These are phyloP conservation scores for Paracoccidioides lutzii DNA, from an alignment of 2,329 filamentous ascomycete genomes.

Conservation along the genomic window DNA sequence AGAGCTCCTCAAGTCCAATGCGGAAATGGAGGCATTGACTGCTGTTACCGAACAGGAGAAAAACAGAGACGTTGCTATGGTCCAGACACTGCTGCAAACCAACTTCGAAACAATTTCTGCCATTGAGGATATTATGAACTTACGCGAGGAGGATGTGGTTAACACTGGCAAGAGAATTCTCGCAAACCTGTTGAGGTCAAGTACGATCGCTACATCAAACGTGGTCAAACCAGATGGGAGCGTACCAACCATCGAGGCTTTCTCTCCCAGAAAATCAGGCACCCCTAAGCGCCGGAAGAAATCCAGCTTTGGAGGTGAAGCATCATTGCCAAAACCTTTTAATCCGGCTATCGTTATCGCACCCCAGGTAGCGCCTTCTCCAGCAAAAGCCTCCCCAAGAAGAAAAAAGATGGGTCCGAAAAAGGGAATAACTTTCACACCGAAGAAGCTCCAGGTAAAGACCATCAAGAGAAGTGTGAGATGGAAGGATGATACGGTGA, in stretches of 20 bases:
- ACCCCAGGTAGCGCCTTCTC: constrained; percentile 39
- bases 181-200: constrained; percentile 62
- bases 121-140: constrained; percentile 64
- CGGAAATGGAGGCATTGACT: constrained; percentile 63
- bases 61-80: constrained; percentile 58
- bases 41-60: constrained; percentile 77
- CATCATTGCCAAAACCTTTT: constrained; percentile 16
- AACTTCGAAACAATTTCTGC: constrained; percentile 86
- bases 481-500: constrained; percentile 84
- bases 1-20: constrained; percentile 71
- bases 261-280: constrained; percentile 57
- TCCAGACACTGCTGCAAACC: constrained; percentile 74
- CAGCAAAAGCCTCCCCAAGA: constrained; percentile 66
- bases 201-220: constrained; percentile 61
- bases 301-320: constrained; percentile 27
- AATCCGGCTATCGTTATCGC: constrained; percentile 21
- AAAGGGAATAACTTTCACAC: constrained; percentile 71
- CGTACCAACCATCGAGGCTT: constrained; percentile 38
- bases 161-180: constrained; percentile 66
- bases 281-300: constrained; percentile 63
- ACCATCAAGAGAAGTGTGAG: constrained; percentile 63
- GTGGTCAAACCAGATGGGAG: constrained; percentile 82
- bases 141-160: constrained; percentile 75
- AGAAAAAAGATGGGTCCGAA: constrained; percentile 54
- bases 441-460: constrained; percentile 49